Percentiles rank a stretch among this genome's conserved stretches.
phyloP scores from a whole-genome alignment of 2,329 filamentous ascomycete species.

The Penicillium carneum region DNA sequence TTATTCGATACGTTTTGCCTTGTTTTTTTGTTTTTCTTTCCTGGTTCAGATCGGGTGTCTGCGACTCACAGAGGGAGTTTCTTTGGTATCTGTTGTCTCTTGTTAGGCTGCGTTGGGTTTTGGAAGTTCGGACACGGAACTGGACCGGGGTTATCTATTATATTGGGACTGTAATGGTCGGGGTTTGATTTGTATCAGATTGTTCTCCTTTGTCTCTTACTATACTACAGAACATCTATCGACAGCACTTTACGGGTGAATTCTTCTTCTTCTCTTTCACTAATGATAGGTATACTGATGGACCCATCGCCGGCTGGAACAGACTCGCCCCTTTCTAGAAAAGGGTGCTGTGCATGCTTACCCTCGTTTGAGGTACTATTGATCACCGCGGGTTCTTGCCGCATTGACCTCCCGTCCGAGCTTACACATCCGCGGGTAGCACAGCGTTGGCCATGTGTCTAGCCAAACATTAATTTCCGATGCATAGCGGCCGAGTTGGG shows the following conservation, averaged over 20 bases:
- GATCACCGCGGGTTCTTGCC: conserved; percentile 11
- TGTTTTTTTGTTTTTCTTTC: not conserved
- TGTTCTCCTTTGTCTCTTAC: conserved; percentile 11
- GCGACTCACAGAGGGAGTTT: conserved; percentile 9
- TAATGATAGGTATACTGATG: not conserved
- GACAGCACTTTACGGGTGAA: conserved; percentile 7
- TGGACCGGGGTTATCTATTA: conserved; percentile 13
- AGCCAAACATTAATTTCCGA: conserved; percentile 22
- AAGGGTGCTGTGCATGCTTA: conserved; percentile 2
- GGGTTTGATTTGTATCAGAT: conserved; percentile 1
- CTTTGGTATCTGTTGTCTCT: not conserved
- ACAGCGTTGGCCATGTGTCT: conserved; percentile 22
- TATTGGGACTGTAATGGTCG: conserved; percentile 14
- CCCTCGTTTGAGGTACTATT: conserved; percentile 3
- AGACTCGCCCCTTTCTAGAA: not conserved
- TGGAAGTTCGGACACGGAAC: not conserved
- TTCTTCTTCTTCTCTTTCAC: not conserved
- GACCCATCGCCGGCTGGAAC: not conserved
- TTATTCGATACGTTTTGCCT: conserved; percentile 6
- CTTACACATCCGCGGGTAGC: conserved; percentile 15
- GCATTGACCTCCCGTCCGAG: conserved; percentile 15
- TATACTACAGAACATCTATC: conserved; percentile 16
- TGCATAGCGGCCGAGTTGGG: conserved; percentile 14
- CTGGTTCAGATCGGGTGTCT: conserved; percentile 2
- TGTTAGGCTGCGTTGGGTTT: conserved; percentile 3